Percentiles rank a stretch among this genome's conserved stretches.
phyloP scores from a whole-genome alignment of 306 rosid species.

The Rosa persica region DNA sequence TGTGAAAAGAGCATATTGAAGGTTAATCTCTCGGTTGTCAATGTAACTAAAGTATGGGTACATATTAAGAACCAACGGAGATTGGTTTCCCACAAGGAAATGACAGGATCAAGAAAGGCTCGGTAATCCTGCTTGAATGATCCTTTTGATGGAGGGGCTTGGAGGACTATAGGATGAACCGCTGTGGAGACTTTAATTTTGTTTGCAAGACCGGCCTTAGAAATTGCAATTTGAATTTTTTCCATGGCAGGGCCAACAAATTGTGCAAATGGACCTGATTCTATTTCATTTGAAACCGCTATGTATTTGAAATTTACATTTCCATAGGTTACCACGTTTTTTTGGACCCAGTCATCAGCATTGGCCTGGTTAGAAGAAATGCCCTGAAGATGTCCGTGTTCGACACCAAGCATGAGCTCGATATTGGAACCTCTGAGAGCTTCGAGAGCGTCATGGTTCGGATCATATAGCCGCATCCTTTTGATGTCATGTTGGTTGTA shows the following conservation, averaged over 20 bases:
- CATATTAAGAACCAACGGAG: conserved; percentile 24
- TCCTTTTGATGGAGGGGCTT: conserved; percentile 21
- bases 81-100: conserved; percentile 17
- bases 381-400: conserved; percentile 14
- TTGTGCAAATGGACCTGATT: conserved; percentile 9
- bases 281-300: conserved; percentile 8
- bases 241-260: conserved; percentile 26
- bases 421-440: conserved; percentile 42
- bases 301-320: not conserved
- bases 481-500: conserved; percentile 21
- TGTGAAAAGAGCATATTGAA: conserved; percentile 41
- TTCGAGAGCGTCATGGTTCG: conserved; percentile 24
- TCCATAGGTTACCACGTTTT: not conserved
- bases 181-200: conserved; percentile 27
- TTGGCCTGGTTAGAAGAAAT: conserved; percentile 7
- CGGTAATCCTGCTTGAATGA: not conserved
- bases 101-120: conserved; percentile 10
- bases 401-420: conserved; percentile 29
- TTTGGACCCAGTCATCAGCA: not conserved
- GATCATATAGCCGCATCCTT: conserved; percentile 37
- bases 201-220: not conserved
- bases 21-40: not conserved
- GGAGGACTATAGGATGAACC: not conserved
- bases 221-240: conserved; percentile 19
- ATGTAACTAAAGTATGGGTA: conserved; percentile 27